These are phyloP conservation scores for Ambrosia trifida DNA, from an alignment of 129 eudicot genomes.

Conservation along the genomic window DNA sequence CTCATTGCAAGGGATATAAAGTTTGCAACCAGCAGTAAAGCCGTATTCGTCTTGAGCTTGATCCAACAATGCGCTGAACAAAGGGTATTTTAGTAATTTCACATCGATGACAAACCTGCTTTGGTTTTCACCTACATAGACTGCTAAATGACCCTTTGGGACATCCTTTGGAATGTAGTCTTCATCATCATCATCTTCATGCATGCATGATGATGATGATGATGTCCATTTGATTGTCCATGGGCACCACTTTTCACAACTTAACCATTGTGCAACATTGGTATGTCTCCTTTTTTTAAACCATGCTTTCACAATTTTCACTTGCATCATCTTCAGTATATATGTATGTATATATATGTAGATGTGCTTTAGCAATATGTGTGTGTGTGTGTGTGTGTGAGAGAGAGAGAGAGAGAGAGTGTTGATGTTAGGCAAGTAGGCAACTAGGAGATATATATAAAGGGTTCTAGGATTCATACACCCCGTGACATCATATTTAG, in stretches of 20 bases:
- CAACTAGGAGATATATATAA: slow-evolving; percentile 26
- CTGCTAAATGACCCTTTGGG: slow-evolving; percentile 59
- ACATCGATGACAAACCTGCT: slow-evolving; percentile 48
- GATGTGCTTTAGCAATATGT: neutral
- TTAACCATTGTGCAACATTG: slow-evolving; percentile 27
- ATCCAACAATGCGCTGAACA: slow-evolving; percentile 42
- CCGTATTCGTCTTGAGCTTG: slow-evolving; percentile 45
- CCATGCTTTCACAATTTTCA: slow-evolving; percentile 40
- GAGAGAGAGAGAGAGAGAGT: neutral
- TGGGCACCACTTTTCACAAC: slow-evolving; percentile 29
- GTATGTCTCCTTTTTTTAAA: slow-evolving; percentile 31
- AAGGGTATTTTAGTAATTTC: slow-evolving; percentile 45
- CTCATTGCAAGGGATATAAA: slow-evolving; percentile 52
- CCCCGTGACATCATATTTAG: too few species aligned
- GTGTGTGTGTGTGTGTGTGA: neutral
- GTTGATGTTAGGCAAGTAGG: slow-evolving; percentile 31
- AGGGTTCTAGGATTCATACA: too few species aligned
- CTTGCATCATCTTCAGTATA: slow-evolving; percentile 35
- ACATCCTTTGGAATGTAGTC: slow-evolving; percentile 48
- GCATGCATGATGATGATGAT: slow-evolving; percentile 25
- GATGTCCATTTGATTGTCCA: slow-evolving; percentile 24
- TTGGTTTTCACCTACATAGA: slow-evolving; percentile 52
- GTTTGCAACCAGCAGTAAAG: slow-evolving; percentile 41
- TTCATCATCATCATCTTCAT: slow-evolving; percentile 30
- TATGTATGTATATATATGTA: slow-evolving; percentile 9